phyloP scores from a whole-genome alignment of 2,329 filamentous ascomycete genomes.

The Colletotrichum phormii region DNA sequence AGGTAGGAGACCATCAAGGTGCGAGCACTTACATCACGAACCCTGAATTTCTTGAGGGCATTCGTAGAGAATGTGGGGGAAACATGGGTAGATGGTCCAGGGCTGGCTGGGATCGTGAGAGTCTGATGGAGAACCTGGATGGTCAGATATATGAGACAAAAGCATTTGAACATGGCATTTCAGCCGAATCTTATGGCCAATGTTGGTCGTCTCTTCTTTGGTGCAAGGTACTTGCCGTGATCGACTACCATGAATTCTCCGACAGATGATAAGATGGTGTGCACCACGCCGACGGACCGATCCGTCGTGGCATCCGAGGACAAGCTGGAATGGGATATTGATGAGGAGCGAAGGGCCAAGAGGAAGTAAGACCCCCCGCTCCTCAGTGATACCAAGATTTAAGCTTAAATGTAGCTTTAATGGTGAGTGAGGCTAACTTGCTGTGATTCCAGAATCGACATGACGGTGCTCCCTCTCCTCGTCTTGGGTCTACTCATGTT shows the following conservation, averaged over 20 bases:
- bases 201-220: background rate
- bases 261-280: conserved; percentile 16
- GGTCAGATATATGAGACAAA: background rate
- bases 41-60: background rate
- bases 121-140: conserved; percentile 17
- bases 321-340: conserved; percentile 31
- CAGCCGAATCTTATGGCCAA: background rate
- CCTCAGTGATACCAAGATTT: background rate
- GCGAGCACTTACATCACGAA: background rate
- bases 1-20: conserved; percentile 22
- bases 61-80: background rate
- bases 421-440: background rate
- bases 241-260: conserved; percentile 11
- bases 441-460: conserved; percentile 53
- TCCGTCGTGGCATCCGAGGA: conserved; percentile 18
- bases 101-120: background rate
- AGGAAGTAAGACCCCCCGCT: conserved; percentile 31
- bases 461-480: conserved; percentile 59
- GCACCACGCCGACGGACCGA: conserved; percentile 32
- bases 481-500: conserved; percentile 62
- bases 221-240: background rate
- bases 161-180: background rate
- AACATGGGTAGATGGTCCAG: background rate
- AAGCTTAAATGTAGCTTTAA: background rate
- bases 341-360: conserved; percentile 37